Conservation (phyloP, 2,329 filamentous ascomycete species). For the Pseudogymnoascus sp. region DNA sequence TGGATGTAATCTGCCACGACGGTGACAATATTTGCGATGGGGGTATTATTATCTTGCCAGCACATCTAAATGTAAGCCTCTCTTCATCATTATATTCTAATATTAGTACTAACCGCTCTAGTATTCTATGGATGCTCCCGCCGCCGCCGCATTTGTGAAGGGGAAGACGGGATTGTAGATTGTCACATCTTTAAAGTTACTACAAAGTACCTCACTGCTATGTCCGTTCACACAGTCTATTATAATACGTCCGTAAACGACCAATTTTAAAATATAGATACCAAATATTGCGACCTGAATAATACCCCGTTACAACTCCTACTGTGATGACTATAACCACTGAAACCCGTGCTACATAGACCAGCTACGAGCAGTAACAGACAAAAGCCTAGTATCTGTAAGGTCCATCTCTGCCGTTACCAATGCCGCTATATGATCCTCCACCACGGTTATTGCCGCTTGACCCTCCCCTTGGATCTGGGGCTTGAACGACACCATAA, state of each 20-base stretch:
- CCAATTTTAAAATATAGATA: not conserved
- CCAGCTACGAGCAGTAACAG: not conserved
- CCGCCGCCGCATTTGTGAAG: slow-evolving; percentile 11
- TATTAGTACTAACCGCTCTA: not conserved
- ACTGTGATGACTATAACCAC: not conserved
- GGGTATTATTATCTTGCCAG: slow-evolving; percentile 12
- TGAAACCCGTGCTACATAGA: not conserved
- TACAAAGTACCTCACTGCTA: not conserved
- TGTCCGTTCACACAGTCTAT: not conserved
- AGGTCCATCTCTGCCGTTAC: not conserved
- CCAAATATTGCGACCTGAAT: not conserved
- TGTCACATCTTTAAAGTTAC: not conserved
- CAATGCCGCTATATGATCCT: not conserved
- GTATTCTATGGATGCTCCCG: slow-evolving; percentile 10
- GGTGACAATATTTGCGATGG: slow-evolving; percentile 22
- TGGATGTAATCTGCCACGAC: slow-evolving; percentile 21
- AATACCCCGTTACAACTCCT: not conserved
- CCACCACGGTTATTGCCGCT: not conserved
- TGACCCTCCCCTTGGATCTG: not conserved
- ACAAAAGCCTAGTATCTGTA: not conserved
- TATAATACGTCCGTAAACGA: not conserved
- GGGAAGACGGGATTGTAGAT: not conserved
- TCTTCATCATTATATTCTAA: no score
- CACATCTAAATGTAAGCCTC: slow-evolving; percentile 16
- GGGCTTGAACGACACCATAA: not conserved